Evolutionary conservation across 371 early-diverging fungal species (phyloP), one percentile per base, ranked within the genome.

Genomic region (Basidiobolus heterosporus): DNA sequence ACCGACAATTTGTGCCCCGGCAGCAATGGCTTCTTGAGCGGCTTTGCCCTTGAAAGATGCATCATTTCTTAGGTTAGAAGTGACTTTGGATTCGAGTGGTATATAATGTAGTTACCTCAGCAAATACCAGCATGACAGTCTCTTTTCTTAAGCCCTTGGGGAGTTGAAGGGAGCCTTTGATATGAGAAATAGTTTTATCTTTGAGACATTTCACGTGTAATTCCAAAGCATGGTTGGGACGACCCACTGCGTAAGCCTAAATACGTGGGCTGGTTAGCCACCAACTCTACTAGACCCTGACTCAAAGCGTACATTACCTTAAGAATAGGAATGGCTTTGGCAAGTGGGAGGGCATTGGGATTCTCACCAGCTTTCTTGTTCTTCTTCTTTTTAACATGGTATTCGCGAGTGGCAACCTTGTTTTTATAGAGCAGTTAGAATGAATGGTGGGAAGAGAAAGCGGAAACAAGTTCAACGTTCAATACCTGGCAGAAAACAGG

Each of bases 1-100:
- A 23, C 95, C 95, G 1, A 94, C 92, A 56, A 75, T 69, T 39
- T 72, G 69, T 21, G 85, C 86, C 7, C 89, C 89, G 8, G 86
- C 74, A 5, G 72, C 74, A 9, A 77, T 80, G 0, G 92, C 95
- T 41, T 75, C 80, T 23, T 78, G 75, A 3, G 91, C 95, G 43
- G 71, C 73, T 43, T 72, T 67, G 41, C 85, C 88, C 49, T 64
- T 35, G 15, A 14, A 47, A 43, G 9, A 9, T 30, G 20, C 11
- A 21, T 22, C 9, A 45, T 39, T n/a, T 38, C 19, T 22, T 17
- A 38, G 6, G 15, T 16, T 22, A 38, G 9, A 44, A 1, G 20
- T 16, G 5, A 36, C 17, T 44, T 21, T 14, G 7, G 11, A 17
- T 36, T 15, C 15, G 13, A 14, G 20, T 2, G 48, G 18, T 24